Percentiles rank a stretch among this genome's conserved stretches.
Evolutionary conservation across 2,329 filamentous ascomycete genomes (phyloP).

Genomic region (Fusarium ramigenum): DNA sequence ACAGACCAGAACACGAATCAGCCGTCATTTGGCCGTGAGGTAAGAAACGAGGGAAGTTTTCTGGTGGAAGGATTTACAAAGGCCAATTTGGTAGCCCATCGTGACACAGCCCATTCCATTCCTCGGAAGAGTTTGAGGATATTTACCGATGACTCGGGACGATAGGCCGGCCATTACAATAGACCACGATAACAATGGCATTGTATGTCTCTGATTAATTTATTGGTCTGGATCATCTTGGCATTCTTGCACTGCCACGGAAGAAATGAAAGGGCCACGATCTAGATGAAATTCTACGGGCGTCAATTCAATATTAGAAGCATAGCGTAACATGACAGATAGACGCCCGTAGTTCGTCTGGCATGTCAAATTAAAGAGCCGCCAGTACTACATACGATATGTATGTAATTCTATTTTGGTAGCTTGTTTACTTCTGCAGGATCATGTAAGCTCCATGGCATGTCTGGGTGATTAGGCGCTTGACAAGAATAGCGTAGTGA

Average conservation of each 20-base stretch:
- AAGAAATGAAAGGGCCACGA: background rate
- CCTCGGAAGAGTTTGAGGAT: background rate
- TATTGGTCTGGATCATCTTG: slow-evolving; percentile 1
- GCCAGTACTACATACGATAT: background rate
- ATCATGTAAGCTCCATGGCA: background rate
- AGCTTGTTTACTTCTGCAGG: background rate
- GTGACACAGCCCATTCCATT: slow-evolving; percentile 8
- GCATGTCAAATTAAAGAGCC: slow-evolving; percentile 9
- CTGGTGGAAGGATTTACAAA: background rate
- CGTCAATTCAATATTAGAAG: slow-evolving; percentile 1
- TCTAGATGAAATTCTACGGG: background rate
- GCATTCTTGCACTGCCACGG: slow-evolving; percentile 20
- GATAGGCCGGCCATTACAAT: background rate
- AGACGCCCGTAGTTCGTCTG: slow-evolving; percentile 5
- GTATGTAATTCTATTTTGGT: slow-evolving; percentile 16
- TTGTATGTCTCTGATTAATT: slow-evolving; percentile 11
- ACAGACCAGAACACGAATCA: background rate
- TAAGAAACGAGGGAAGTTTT: background rate
- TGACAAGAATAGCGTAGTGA: slow-evolving; percentile 13
- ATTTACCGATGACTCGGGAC: slow-evolving; percentile 8
- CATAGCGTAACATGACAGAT: background rate
- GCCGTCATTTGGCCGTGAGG: slow-evolving; percentile 1
- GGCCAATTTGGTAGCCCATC: slow-evolving; percentile 1
- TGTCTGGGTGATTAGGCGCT: slow-evolving; percentile 11
- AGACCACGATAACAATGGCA: slow-evolving; percentile 1